Evolutionary conservation across 116 monocot species (phyloP), one percentile per base, ranked within the genome.

Genomic region (Zostera marina): DNA sequence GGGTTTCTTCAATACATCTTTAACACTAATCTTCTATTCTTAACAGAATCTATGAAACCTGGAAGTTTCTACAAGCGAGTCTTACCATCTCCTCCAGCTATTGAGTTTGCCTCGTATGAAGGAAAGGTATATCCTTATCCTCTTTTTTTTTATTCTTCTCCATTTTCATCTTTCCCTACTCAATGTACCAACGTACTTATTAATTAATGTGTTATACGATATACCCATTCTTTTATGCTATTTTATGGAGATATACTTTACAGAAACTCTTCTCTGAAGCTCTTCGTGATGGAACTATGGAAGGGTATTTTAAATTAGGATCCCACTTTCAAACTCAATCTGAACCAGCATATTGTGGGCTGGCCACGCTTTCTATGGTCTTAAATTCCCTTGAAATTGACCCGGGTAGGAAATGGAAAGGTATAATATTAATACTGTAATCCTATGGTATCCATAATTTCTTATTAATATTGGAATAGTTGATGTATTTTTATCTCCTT

Each of bases 321-420:
- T 87, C 93, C 22, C 73, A 77, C 73, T 93, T 93, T 45, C 93
- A 93, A 54, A 93, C 93, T 24, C 93, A 93, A 65, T 87, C 88
- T 15, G 88, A 93, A 58, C 93, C 93, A 46, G 88, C 88, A 38
- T 93, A 79, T 23, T 93, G 93, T 68, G 93, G 93, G 24, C 72
- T 93, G 61, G 93, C 93, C n/a, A 81, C 79, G 53, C 66, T 93
- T 38, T 77, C 83, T 42, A 72, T 88, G 32, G 87, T 93, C 63
- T 44, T 92, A 53, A 92, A 92, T 69, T 83, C 84, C 47, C 93
- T 93, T 64, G 58, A 81, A 15, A 79, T 93, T 58, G 93, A 93
- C 67, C 88, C 93, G 7, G 74, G 79, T 44, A 76, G 93, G 70
- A 84, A 88, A 66, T 93, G 88, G 93, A 93, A 93, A 81, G 93